Percentiles rank a stretch among this genome's conserved stretches.
phyloP scores from a whole-genome alignment of 257 asterid species.

The Salvia miltiorrhiza region DNA sequence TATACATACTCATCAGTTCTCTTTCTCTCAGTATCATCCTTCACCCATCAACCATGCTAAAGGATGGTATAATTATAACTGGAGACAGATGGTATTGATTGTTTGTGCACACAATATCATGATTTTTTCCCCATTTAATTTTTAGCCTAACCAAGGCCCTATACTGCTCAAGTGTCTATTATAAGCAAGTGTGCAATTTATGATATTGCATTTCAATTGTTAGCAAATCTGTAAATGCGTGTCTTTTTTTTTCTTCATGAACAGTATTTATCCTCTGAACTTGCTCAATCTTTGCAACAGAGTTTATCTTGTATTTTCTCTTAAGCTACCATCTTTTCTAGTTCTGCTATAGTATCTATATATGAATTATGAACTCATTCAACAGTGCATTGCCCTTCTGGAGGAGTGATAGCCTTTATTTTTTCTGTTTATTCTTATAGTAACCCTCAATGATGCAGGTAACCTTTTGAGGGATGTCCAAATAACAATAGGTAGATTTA shows the following conservation, averaged over 20 bases:
- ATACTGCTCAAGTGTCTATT: not conserved
- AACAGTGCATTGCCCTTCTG: constrained; percentile 10
- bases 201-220: not conserved
- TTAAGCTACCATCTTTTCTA: constrained; percentile 3
- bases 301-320: not conserved
- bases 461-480: constrained; percentile 83
- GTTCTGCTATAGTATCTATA: not conserved
- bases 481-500: constrained; percentile 83
- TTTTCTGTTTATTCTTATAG: constrained; percentile 42
- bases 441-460: constrained; percentile 81
- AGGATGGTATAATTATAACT: not conserved
- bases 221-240: not conserved
- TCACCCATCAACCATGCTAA: not conserved
- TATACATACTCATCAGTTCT: not conserved
- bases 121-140: not conserved
- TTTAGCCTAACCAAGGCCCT: not conserved
- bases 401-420: constrained; percentile 6
- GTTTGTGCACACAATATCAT: not conserved
- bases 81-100: not conserved
- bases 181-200: not conserved
- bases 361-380: constrained; percentile 14
- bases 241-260: not conserved
- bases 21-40: not conserved
- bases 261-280: constrained; percentile 1
- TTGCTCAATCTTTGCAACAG: not conserved